Evolutionary conservation across 2,329 filamentous ascomycete species (phyloP), one percentile per base, ranked within the genome.

Genomic region (Xylaria sp.): DNA sequence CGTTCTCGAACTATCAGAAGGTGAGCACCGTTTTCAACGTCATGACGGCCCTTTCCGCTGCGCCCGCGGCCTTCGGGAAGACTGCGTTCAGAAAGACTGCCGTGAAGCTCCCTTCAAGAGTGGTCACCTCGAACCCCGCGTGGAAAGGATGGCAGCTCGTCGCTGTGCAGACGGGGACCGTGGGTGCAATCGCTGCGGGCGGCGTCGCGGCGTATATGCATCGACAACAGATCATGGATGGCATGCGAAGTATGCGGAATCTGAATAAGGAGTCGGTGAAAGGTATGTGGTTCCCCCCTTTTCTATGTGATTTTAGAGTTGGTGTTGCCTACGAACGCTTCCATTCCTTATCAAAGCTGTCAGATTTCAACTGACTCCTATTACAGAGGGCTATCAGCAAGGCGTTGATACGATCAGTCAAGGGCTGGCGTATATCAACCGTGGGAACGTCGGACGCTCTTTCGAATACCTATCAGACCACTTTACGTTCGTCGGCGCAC

Each of bases 181-280:
- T 93, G 0, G 93, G 93, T 0, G 89, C 94, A 12, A 93, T 94
- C 32, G 90, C 90, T 0, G 93, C 92, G 0, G 93, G 93, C 0
- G 92, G 91, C 1, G 93, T 94, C 0, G 91, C 92, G 0, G 91
- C 93, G 1, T 97, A 96, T 80, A 86, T 90, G 71, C 91, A 95
- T 76, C 88, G 92, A 23, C 88, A 92, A 66, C 85, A 90, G 72
- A 90, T 97, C 69, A 77, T 83, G 57, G 77, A 83, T 0, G 82
- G 83, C 1, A 74, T 87, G 71, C 78, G 80, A 20, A 83, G 78
- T 66, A 77, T 87, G 70, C 81, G 81, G 28, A 83, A 81, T 46
- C 76, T 86, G 55, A 86, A 84, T 72, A 81, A 79, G 63, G 82
- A 84, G 32, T 82, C 82, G 0, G 78, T 86, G 12, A 81, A 80